Conservation (phyloP, 1,139 yeast genomes). For the Suhomyces taliae region DNA sequence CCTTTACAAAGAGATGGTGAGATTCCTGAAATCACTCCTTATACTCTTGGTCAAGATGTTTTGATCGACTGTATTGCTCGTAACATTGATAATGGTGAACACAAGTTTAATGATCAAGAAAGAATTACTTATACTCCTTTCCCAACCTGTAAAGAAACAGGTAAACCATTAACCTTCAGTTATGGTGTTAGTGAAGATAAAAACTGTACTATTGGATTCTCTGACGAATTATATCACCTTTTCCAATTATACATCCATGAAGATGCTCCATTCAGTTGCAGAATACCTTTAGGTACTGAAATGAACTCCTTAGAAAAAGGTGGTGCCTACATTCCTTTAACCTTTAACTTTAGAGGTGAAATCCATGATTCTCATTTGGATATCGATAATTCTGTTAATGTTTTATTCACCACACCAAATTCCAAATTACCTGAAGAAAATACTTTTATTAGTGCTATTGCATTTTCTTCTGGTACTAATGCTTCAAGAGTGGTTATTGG, state of each 20-base stretch:
- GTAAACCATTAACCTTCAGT: conserved; percentile 51
- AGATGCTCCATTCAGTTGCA: conserved; percentile 74
- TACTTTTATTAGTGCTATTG: conserved; percentile 54
- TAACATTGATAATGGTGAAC: conserved; percentile 75
- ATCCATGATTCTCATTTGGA: conserved; percentile 71
- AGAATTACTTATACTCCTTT: conserved; percentile 59
- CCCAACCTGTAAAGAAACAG: conserved; percentile 66
- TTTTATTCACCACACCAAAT: conserved; percentile 48
- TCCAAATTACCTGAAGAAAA: conserved; percentile 29
- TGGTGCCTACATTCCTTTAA: conserved; percentile 59
- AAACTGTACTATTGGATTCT: conserved; percentile 61
- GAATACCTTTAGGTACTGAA: conserved; percentile 53
- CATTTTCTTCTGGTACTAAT: conserved; percentile 63
- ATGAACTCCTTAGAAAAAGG: conserved; percentile 44
- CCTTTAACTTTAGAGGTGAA: conserved; percentile 66
- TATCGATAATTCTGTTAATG: conserved; percentile 59
- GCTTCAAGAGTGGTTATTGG: conserved; percentile 68
- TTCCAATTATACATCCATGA: conserved; percentile 76
- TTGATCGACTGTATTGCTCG: conserved; percentile 63
- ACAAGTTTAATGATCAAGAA: conserved; percentile 60
- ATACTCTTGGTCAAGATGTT: conserved; percentile 44
- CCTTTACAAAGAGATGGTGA: conserved; percentile 39
- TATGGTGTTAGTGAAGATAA: conserved; percentile 55
- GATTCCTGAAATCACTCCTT: conserved; percentile 42
- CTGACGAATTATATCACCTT: conserved; percentile 70